Conservation (phyloP, 2,329 filamentous ascomycete genomes). For the Alternaria incomplexa region DNA sequence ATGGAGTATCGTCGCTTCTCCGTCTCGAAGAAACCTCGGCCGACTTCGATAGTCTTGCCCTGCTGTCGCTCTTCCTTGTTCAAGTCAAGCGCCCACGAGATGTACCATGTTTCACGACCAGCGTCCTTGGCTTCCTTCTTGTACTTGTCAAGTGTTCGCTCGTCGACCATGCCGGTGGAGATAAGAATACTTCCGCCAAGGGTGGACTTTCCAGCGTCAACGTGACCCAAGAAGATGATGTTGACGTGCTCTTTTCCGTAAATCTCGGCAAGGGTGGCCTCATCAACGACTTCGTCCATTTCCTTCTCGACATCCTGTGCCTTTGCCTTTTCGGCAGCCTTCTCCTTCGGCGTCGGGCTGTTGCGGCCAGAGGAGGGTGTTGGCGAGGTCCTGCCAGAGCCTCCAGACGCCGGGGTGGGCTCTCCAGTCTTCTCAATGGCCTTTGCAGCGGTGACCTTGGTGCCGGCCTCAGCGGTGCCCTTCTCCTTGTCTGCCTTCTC, state of each 20-base stretch:
- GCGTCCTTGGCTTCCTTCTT: slow-evolving; percentile 88
- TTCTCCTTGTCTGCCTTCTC: slow-evolving; percentile 53
- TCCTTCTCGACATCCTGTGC: slow-evolving; percentile 85
- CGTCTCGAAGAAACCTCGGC: slow-evolving; percentile 90
- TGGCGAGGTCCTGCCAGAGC: slow-evolving; percentile 75
- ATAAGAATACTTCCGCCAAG: slow-evolving; percentile 93
- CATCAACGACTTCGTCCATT: slow-evolving; percentile 77
- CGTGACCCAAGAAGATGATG: slow-evolving; percentile 97
- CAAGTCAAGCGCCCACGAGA: slow-evolving; percentile 97
- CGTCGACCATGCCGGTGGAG: slow-evolving; percentile 97
- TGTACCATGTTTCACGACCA: slow-evolving; percentile 97
- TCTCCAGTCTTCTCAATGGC: slow-evolving; percentile 91
- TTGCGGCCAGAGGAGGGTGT: slow-evolving; percentile 83
- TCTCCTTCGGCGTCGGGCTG: slow-evolving; percentile 71
- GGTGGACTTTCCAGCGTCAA: slow-evolving; percentile 97
- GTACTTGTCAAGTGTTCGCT: slow-evolving; percentile 97
- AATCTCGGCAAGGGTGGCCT: slow-evolving; percentile 89
- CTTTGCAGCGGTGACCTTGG: slow-evolving; percentile 86
- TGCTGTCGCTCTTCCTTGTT: slow-evolving; percentile 96
- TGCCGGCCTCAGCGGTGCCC: slow-evolving; percentile 67
- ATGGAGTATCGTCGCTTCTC: slow-evolving; percentile 97
- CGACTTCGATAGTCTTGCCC: slow-evolving; percentile 98
- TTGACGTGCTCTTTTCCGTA: slow-evolving; percentile 95
- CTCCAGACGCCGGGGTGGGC: slow-evolving; percentile 58
- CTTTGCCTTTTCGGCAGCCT: slow-evolving; percentile 67